Evolutionary conservation across 176 grass and related monocot genomes (phyloP).

Genomic region (Bothriochloa decipiens): DNA sequence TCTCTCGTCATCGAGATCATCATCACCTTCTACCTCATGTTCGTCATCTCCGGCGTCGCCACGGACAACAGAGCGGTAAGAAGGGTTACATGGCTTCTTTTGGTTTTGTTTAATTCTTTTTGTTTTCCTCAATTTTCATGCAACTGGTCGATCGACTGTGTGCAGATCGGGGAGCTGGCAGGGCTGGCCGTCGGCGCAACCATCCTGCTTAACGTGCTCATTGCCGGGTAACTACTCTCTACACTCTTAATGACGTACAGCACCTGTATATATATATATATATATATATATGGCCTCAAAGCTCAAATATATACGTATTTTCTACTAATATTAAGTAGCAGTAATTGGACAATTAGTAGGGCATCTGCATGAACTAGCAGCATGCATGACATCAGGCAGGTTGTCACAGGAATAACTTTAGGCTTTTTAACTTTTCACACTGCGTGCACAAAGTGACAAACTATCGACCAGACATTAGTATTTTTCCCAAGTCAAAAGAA

Average conservation of each 20-base stretch:
- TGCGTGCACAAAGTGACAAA: background rate
- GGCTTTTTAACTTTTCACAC: constrained; percentile 8
- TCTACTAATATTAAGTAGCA: background rate
- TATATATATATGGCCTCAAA: background rate
- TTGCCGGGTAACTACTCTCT: constrained; percentile 61
- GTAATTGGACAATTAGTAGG: background rate
- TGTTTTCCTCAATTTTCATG: background rate
- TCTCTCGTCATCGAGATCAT: constrained; percentile 84
- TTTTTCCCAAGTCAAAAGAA: constrained; percentile 14
- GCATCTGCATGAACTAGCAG: background rate
- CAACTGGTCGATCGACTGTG: no score
- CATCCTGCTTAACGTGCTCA: constrained; percentile 72
- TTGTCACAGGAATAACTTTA: constrained; percentile 12
- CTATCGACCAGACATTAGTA: background rate
- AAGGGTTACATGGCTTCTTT: no score
- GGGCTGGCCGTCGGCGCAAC: constrained; percentile 76
- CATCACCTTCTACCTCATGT: constrained; percentile 89
- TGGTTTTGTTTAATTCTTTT: background rate
- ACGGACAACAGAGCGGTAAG: constrained; percentile 83
- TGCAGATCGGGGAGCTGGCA: constrained; percentile 75
- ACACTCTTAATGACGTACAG: background rate
- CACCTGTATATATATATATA: no score
- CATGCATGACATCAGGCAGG: background rate
- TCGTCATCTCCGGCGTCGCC: constrained; percentile 85
- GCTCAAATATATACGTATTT: background rate